Evolutionary conservation across 768 basidiomycete species (phyloP).

Genomic region (Suillus brevipes): DNA sequence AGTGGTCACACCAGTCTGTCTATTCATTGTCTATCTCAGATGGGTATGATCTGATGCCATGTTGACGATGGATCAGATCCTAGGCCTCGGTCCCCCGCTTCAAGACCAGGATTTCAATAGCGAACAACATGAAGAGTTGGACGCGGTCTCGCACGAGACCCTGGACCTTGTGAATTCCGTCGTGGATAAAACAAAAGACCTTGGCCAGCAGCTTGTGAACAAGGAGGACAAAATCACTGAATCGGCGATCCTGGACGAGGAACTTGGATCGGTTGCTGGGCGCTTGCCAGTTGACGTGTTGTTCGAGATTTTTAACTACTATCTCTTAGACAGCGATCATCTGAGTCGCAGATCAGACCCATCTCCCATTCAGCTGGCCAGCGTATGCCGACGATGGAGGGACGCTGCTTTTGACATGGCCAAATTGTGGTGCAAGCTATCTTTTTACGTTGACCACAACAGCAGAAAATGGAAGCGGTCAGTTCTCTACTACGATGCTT

Average conservation of each 20-base stretch:
- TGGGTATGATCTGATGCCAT: background rate
- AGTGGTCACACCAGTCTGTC: background rate
- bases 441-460: background rate
- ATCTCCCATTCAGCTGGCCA: background rate
- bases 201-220: background rate
- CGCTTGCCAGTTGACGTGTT: background rate
- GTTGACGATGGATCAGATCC: background rate
- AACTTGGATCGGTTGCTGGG: background rate
- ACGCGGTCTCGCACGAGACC: background rate
- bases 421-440: background rate
- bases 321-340: background rate
- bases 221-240: background rate
- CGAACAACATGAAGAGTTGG: background rate
- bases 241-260: background rate
- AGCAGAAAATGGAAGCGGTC: background rate
- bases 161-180: background rate
- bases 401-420: background rate
- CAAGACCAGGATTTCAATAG: background rate
- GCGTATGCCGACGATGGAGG: background rate
- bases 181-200: background rate
- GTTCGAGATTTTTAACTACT: background rate
- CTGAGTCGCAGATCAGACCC: background rate
- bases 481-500: background rate
- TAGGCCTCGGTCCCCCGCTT: background rate
- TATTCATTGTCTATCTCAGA: background rate